Conservation (phyloP, 2,329 filamentous ascomycete genomes). For the Aspergillus aculeatinus region DNA sequence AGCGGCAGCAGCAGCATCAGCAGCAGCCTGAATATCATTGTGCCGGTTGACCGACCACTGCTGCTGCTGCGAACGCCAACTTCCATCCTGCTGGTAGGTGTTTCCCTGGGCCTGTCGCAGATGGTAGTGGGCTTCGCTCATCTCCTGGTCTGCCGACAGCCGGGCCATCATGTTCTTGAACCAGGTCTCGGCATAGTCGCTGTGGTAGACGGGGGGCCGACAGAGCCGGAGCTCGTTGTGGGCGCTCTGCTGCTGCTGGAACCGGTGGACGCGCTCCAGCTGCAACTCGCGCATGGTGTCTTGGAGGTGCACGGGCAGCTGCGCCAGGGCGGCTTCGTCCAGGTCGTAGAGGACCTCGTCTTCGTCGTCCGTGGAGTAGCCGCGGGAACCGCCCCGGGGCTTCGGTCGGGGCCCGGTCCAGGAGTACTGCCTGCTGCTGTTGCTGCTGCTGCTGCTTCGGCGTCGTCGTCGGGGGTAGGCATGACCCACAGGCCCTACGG, state of each 20-base stretch:
- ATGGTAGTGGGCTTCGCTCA: neutral
- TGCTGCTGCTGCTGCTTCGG: neutral
- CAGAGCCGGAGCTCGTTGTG: neutral
- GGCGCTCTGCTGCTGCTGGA: conserved; percentile 14
- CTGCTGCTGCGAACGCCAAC: neutral
- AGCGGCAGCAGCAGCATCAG: neutral
- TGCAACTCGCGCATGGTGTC: conserved; percentile 30
- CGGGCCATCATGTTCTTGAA: conserved; percentile 17
- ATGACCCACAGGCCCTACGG: neutral
- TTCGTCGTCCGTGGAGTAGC: conserved; percentile 21
- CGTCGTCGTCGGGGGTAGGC: neutral
- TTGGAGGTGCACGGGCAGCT: conserved; percentile 28
- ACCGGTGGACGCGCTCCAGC: conserved; percentile 22
- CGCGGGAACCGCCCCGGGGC: neutral
- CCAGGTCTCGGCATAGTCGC: conserved; percentile 15
- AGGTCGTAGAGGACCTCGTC: conserved; percentile 30
- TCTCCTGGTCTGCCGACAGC: conserved; percentile 7
- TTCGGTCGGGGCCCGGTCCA: neutral
- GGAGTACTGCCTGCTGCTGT: too few species aligned
- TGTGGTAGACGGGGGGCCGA: neutral
- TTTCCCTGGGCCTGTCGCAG: neutral
- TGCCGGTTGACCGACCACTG: neutral
- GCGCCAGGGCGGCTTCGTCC: conserved; percentile 26
- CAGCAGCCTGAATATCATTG: neutral
- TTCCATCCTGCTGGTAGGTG: neutral